A percentile compares a stretch with the other conserved stretches of the same genome.
phyloP scores from a whole-genome alignment of 768 basidiomycete genomes.

The Leccinum arenicola region DNA sequence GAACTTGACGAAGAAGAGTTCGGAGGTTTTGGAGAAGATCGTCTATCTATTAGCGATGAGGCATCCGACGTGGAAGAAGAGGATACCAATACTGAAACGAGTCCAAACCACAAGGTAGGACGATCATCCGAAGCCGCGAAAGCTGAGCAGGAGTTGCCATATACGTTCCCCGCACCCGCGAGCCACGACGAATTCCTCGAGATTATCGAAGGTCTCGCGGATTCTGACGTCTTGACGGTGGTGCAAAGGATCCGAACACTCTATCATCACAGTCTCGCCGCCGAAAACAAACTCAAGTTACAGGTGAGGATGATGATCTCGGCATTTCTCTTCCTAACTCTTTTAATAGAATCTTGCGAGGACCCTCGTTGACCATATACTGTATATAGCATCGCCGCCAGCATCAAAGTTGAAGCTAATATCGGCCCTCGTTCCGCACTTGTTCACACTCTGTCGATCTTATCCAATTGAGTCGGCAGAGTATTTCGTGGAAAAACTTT shows the following conservation, averaged over 20 bases:
- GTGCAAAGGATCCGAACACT: constrained; percentile 88
- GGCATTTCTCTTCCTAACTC: background rate
- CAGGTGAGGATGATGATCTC: constrained; percentile 53
- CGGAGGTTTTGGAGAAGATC: constrained; percentile 33
- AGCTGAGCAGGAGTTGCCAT: constrained; percentile 71
- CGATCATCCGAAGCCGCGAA: constrained; percentile 31
- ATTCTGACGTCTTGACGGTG: constrained; percentile 73
- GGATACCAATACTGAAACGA: constrained; percentile 44
- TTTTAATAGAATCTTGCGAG: constrained; percentile 58
- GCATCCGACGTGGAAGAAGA: constrained; percentile 35
- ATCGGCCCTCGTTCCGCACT: constrained; percentile 69
- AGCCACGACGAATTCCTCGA: constrained; percentile 89
- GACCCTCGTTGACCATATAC: constrained; percentile 85
- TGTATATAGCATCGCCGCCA: constrained; percentile 69
- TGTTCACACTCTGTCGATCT: constrained; percentile 71
- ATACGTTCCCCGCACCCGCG: constrained; percentile 86
- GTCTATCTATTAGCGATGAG: constrained; percentile 37
- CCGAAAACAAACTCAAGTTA: constrained; percentile 89
- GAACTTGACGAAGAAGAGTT: constrained; percentile 11
- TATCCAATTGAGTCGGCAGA: constrained; percentile 82
- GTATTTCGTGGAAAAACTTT: constrained; percentile 77
- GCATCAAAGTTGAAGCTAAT: constrained; percentile 58
- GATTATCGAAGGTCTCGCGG: constrained; percentile 67
- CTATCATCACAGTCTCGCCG: constrained; percentile 88
- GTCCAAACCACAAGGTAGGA: constrained; percentile 30